Evolutionary conservation across 305 asterid species (phyloP).

Genomic region (Solanum hybrid): DNA sequence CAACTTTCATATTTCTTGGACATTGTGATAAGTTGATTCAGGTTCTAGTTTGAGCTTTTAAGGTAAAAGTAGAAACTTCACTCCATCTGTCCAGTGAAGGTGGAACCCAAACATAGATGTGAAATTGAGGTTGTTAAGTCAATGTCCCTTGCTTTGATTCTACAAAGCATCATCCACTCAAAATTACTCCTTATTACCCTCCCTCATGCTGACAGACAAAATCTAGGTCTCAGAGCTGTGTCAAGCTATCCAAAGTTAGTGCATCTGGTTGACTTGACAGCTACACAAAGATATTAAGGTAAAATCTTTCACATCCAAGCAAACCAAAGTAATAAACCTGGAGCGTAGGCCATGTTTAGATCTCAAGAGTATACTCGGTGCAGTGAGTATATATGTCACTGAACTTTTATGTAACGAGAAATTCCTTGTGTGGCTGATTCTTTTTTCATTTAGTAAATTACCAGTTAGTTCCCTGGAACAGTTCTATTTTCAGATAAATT

Average conservation of each 20-base stretch:
- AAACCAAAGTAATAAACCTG: background rate
- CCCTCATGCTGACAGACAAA: background rate
- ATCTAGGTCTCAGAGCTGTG: background rate
- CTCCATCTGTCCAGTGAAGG: too few species aligned
- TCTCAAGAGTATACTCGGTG: background rate
- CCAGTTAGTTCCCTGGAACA: background rate
- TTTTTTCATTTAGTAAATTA: background rate
- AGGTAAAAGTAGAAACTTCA: too few species aligned
- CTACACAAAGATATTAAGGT: background rate
- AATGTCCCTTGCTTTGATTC: too few species aligned
- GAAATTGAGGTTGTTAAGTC: too few species aligned
- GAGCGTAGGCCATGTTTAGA: background rate
- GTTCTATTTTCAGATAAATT: background rate
- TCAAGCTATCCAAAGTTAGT: background rate
- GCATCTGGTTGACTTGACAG: background rate
- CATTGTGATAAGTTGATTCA: too few species aligned
- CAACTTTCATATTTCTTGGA: too few species aligned
- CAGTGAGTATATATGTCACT: background rate
- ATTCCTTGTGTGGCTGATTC: background rate
- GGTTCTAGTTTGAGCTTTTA: too few species aligned
- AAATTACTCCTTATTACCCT: too few species aligned
- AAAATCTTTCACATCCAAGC: background rate
- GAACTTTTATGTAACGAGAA: background rate
- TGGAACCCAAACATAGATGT: too few species aligned
- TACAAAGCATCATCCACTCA: too few species aligned